Evolutionary conservation across 179 eudicot genomes (phyloP).

Genomic region (Sideroxylon spinosum): DNA sequence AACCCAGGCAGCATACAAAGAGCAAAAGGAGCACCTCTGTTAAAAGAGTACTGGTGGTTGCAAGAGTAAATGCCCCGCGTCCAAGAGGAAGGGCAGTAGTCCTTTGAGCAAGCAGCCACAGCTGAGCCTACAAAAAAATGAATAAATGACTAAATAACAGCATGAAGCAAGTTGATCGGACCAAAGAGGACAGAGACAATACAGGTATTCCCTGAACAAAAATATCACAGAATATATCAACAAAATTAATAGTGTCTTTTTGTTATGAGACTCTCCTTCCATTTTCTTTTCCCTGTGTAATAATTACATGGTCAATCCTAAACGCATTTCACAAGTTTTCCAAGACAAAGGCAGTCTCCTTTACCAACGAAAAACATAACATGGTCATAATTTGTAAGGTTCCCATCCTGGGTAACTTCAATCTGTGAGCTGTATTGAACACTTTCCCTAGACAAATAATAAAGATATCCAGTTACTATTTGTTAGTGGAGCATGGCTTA

Average conservation of each 20-base stretch:
- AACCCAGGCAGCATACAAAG: not conserved
- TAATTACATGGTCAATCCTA: not conserved
- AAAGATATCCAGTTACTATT: not conserved
- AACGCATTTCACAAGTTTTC: not conserved
- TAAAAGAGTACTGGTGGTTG: constrained; percentile 83
- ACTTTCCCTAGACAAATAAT: not conserved
- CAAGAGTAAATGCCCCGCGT: constrained; percentile 96
- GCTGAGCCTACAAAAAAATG: constrained; percentile 60
- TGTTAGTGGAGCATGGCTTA: not conserved
- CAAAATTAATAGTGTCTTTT: not conserved
- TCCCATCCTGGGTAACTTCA: not conserved
- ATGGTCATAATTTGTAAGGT: not conserved
- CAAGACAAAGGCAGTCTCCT: not conserved
- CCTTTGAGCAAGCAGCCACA: constrained; percentile 98
- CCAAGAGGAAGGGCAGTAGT: constrained; percentile 97
- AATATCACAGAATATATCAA: not conserved
- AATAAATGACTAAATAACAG: not conserved
- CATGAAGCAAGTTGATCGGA: constrained; percentile 14
- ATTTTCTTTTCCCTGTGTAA: not conserved
- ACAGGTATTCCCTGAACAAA: not conserved
- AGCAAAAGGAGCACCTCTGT: constrained; percentile 61
- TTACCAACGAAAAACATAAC: not conserved
- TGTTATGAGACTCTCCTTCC: too few relatives aligned
- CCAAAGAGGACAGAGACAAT: not conserved
- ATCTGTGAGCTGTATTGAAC: not conserved